Evolutionary conservation across 352 stramenopile species (phyloP).

Genomic region (Globisporangium sylvaticum): DNA sequence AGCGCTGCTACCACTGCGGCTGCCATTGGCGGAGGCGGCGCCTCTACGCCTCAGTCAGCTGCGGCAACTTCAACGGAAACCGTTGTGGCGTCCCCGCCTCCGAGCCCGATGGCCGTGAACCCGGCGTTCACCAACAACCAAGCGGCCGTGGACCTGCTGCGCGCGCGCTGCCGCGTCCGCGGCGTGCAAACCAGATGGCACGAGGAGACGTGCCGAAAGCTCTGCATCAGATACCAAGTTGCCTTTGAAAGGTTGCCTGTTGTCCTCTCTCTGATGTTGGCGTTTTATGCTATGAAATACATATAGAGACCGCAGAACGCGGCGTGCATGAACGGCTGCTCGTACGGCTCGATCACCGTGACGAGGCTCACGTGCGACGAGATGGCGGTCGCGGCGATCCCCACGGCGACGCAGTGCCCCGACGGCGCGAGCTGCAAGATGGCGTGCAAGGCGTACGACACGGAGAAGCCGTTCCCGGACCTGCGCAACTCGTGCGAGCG

Average conservation of each 20-base stretch:
- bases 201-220: conserved; percentile 64
- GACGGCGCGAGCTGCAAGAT: conserved; percentile 56
- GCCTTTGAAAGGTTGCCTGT: background rate
- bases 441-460: conserved; percentile 60
- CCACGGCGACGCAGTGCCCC: conserved; percentile 35
- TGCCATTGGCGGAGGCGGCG: background rate
- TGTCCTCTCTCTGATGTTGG: background rate
- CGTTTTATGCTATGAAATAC: background rate
- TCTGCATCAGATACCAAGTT: conserved; percentile 40
- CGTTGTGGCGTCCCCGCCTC: background rate
- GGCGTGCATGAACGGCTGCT: conserved; percentile 75
- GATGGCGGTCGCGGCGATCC: conserved; percentile 23
- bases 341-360: conserved; percentile 64
- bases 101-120: background rate
- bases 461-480: conserved; percentile 40
- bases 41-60: conserved; percentile 8
- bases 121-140: conserved; percentile 21
- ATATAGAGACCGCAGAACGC: conserved; percentile 49
- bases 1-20: background rate
- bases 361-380: conserved; percentile 69
- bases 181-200: conserved; percentile 70
- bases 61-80: conserved; percentile 1
- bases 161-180: conserved; percentile 48
- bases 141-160: conserved; percentile 35
- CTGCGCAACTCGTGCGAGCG: conserved; percentile 48